Evolutionary conservation across 768 basidiomycete species (phyloP).

Genomic region (Podaxis sp.): DNA sequence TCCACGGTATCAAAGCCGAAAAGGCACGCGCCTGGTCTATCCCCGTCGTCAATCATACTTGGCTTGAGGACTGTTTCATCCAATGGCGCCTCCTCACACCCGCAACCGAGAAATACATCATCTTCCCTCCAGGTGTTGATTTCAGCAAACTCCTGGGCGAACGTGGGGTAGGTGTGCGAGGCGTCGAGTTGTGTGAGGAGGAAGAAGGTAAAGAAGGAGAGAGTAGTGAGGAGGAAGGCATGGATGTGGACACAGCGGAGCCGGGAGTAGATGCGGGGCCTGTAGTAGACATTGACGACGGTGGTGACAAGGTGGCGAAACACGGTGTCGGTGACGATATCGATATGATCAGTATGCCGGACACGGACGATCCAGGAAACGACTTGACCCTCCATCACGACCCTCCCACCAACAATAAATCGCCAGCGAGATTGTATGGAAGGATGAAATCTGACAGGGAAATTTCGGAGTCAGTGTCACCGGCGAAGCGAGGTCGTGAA

Average conservation of each 20-base stretch:
- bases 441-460: slow-evolving; percentile 13
- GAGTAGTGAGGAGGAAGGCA: slow-evolving; percentile 10
- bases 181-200: slow-evolving; percentile 23
- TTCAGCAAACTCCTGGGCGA: slow-evolving; percentile 48
- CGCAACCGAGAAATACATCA: slow-evolving; percentile 63
- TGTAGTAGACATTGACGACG: neutral
- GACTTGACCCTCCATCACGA: neutral
- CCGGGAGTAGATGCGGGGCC: neutral
- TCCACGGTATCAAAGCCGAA: slow-evolving; percentile 57
- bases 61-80: slow-evolving; percentile 89
- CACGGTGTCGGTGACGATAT: neutral
- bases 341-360: slow-evolving; percentile 11
- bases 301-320: neutral
- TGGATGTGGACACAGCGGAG: slow-evolving; percentile 1
- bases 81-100: slow-evolving; percentile 73
- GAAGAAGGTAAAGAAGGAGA: slow-evolving; percentile 22
- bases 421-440: neutral
- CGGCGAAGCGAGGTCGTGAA: neutral
- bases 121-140: slow-evolving; percentile 67
- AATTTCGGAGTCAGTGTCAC: slow-evolving; percentile 3
- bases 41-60: slow-evolving; percentile 84
- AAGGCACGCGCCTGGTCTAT: slow-evolving; percentile 82
- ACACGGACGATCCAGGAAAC: neutral
- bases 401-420: neutral
- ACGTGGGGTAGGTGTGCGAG: slow-evolving; percentile 33